Conservation (phyloP, 495 filamentous ascomycete genomes). For the Rhizodiscina lignyota region DNA sequence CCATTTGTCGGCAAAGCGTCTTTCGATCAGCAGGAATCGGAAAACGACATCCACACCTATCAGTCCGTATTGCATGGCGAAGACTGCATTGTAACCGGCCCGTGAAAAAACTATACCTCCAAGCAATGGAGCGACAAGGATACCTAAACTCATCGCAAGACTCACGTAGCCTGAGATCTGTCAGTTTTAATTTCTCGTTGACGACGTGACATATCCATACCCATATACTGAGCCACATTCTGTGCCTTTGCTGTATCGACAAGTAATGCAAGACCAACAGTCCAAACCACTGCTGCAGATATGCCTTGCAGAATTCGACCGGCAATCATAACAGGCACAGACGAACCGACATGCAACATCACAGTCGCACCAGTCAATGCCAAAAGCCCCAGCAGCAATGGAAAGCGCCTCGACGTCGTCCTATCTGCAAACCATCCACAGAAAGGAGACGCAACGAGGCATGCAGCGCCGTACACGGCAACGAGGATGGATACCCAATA, state of each 20-base stretch:
- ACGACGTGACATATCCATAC: too few relatives aligned
- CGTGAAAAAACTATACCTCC: conserved; percentile 61
- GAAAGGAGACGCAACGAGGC: conserved; percentile 42
- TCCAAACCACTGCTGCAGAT: conserved; percentile 68
- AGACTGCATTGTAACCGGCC: conserved; percentile 61
- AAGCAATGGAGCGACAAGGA: conserved; percentile 57
- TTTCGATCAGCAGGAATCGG: conserved; percentile 57
- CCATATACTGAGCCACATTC: conserved; percentile 54
- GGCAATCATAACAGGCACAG: conserved; percentile 45
- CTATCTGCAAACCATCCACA: conserved; percentile 41
- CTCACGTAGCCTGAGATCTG: conserved; percentile 59
- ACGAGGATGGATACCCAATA: conserved; percentile 66
- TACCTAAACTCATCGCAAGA: conserved; percentile 50
- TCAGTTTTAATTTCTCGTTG: too few relatives aligned
- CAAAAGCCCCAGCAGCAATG: conserved; percentile 54
- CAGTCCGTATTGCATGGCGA: conserved; percentile 52
- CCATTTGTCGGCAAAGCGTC: conserved; percentile 58
- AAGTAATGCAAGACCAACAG: conserved; percentile 61
- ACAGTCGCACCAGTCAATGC: conserved; percentile 53
- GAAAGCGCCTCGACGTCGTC: conserved; percentile 48
- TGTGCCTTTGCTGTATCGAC: conserved; percentile 62
- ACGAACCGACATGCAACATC: conserved; percentile 58
- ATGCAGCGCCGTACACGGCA: conserved; percentile 58
- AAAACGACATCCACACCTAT: conserved; percentile 54
- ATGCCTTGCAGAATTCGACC: conserved; percentile 65